These are phyloP conservation scores for peach (Prunus persica) DNA, from an alignment of 306 rosid species.

Conservation along the genomic window Prunus_persica_NCBIv2 NC_034016.1:20825001-20825500, in stretches of 20 bases:
- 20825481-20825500: conserved; percentile 32
- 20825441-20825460: conserved; percentile 62
- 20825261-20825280: conserved; percentile 68
- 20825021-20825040: conserved; percentile 7
- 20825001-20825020: neutral
- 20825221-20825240: conserved; percentile 53
- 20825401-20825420: conserved; percentile 97
- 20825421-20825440: conserved; percentile 95
- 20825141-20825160: conserved; percentile 41
- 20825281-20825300: conserved; percentile 17
- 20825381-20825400: conserved; percentile 76
- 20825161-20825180: conserved; percentile 83
- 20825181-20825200: conserved; percentile 75
- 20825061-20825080: neutral
- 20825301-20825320: conserved; percentile 9
- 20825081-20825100: conserved; percentile 56
- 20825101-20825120: conserved; percentile 60
- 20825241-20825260: conserved; percentile 66
- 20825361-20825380: conserved; percentile 58
- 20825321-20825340: neutral
- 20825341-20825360: neutral
- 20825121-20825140: conserved; percentile 73
- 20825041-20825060: conserved; percentile 9
- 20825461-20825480: conserved; percentile 35
- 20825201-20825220: conserved; percentile 91